phyloP scores from a whole-genome alignment of 257 asterid species.

The Solanum corneliomulleri region DNA sequence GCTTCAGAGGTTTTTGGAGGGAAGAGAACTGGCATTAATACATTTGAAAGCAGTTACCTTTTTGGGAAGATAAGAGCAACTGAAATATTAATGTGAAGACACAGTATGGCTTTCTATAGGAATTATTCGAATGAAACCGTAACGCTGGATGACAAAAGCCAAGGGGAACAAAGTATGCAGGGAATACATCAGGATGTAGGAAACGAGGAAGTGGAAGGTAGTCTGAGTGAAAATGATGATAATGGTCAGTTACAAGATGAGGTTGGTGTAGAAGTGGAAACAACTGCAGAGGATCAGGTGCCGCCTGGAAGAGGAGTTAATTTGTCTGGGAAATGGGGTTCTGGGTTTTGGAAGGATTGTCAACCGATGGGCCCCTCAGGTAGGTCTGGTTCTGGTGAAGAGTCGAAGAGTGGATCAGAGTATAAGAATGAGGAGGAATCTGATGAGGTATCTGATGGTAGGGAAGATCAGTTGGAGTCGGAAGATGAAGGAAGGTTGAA shows the following conservation, averaged over 20 bases:
- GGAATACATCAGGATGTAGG: constrained; percentile 13
- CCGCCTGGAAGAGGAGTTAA: constrained; percentile 30
- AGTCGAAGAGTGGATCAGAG: constrained; percentile 85
- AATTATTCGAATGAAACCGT: constrained; percentile 40
- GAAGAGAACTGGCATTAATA: constrained; percentile 8
- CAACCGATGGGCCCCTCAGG: constrained; percentile 37
- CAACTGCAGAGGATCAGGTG: constrained; percentile 11
- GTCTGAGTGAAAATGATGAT: constrained; percentile 31
- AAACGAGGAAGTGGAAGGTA: constrained; percentile 43
- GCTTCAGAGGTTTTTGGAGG: constrained; percentile 28
- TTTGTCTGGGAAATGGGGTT: constrained; percentile 69
- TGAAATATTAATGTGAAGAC: constrained; percentile 25
- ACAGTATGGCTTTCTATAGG: constrained; percentile 52
- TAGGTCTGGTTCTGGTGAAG: constrained; percentile 70
- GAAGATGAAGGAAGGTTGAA: constrained; percentile 43
- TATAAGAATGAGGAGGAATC: constrained; percentile 57
- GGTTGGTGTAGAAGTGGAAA: constrained; percentile 28
- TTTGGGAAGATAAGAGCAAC: neutral
- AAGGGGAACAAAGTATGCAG: constrained; percentile 20
- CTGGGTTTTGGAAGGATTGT: constrained; percentile 80
- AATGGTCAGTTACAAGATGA: constrained; percentile 9
- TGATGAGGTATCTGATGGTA: constrained; percentile 68
- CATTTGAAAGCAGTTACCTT: constrained; percentile 13
- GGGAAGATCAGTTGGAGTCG: constrained; percentile 39
- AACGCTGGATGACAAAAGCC: constrained; percentile 39